A percentile compares a stretch with the other conserved stretches of the same genome.
phyloP scores from a whole-genome alignment of 352 stramenopile species.

The Phytophthora brassicae region DNA sequence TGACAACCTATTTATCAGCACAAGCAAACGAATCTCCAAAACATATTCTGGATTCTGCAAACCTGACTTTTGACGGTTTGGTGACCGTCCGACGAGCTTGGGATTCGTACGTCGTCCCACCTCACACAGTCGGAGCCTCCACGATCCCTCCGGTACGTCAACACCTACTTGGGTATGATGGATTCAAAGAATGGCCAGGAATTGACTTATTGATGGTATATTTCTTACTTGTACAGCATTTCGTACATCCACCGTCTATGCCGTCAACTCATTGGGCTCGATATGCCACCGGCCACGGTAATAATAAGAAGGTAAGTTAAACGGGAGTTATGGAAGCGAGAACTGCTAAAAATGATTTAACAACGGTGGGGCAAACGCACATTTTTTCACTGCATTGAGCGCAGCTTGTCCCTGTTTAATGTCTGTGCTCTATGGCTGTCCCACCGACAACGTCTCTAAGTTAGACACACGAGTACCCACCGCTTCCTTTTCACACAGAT shows the following conservation, averaged over 20 bases:
- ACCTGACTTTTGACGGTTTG: constrained; percentile 33
- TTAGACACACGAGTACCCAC: constrained; percentile 1
- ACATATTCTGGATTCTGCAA: constrained; percentile 23
- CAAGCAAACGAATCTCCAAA: neutral
- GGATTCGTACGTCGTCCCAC: constrained; percentile 36
- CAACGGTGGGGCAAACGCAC: neutral
- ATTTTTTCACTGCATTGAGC: neutral
- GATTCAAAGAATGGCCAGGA: neutral
- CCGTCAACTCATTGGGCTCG: constrained; percentile 35
- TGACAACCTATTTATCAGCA: neutral
- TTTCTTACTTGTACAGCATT: constrained; percentile 37
- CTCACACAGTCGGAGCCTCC: constrained; percentile 31
- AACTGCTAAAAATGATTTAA: constrained; percentile 10
- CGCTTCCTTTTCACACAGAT: neutral
- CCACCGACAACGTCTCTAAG: constrained; percentile 4
- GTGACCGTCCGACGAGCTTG: constrained; percentile 39
- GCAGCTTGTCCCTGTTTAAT: neutral
- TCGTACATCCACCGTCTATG: constrained; percentile 35
- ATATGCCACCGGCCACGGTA: neutral
- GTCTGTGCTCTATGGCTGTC: constrained; percentile 14
- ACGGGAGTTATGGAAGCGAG: neutral
- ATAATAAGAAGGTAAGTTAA: neutral
- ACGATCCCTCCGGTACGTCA: constrained; percentile 40
- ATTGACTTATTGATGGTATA: neutral
- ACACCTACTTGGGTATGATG: neutral